phyloP scores from a whole-genome alignment of 225 moss, liverwort and hornwort genomes.

The Physcomitrium patens region DNA sequence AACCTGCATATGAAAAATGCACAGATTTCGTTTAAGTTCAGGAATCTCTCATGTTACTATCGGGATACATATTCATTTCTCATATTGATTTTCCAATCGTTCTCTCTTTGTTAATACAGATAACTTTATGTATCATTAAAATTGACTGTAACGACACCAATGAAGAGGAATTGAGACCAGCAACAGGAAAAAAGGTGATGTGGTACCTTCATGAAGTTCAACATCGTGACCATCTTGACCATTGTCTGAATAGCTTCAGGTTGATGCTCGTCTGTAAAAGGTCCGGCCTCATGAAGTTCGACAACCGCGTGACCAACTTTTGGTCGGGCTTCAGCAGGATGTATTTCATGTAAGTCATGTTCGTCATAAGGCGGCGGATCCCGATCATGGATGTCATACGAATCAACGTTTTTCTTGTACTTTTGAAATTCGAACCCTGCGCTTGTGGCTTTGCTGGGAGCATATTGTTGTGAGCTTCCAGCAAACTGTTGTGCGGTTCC shows the following conservation, averaged over 20 bases:
- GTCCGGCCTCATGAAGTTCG: constrained; percentile 57
- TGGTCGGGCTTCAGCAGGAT: constrained; percentile 35
- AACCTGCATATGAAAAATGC: constrained; percentile 53
- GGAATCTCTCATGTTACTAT: neutral
- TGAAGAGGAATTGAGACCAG: neutral
- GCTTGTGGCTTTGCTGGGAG: constrained; percentile 18
- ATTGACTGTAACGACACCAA: neutral
- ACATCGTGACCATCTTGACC: constrained; percentile 98
- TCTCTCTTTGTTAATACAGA: neutral
- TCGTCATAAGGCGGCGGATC: constrained; percentile 50
- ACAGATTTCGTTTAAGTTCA: neutral
- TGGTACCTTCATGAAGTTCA: constrained; percentile 96
- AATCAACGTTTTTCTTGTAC: constrained; percentile 43
- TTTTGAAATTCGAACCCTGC: constrained; percentile 44
- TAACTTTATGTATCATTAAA: neutral
- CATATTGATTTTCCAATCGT: neutral
- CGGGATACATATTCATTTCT: neutral
- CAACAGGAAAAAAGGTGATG: neutral
- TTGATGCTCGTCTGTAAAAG: constrained; percentile 32
- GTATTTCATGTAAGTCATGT: constrained; percentile 40
- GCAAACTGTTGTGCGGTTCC: constrained; percentile 27
- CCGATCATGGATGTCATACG: constrained; percentile 31
- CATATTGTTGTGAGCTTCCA: constrained; percentile 24
- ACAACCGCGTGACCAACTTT: constrained; percentile 41
- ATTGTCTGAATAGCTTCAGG: constrained; percentile 78